These are phyloP conservation scores for Penicillium sclerotigenum DNA, from an alignment of 2,329 filamentous ascomycete species.

Conservation along the genomic window DNA sequence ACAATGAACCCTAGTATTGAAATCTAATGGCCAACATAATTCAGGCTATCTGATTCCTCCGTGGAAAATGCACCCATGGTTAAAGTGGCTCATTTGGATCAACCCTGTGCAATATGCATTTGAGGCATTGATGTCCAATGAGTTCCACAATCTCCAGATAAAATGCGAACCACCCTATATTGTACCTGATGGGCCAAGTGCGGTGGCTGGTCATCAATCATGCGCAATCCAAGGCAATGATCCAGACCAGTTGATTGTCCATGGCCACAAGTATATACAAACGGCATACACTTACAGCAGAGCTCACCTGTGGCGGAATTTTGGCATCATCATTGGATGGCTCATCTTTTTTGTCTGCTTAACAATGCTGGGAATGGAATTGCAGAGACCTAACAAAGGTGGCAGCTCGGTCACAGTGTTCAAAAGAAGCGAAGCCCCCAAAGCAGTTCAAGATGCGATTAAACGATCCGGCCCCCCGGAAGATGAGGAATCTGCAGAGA, in stretches of 20 bases:
- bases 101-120: constrained; percentile 69
- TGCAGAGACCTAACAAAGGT: constrained; percentile 72
- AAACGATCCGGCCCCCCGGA: constrained; percentile 43
- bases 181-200: constrained; percentile 52
- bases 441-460: constrained; percentile 56
- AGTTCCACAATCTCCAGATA: constrained; percentile 60
- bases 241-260: constrained; percentile 52
- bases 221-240: constrained; percentile 58
- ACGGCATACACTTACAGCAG: constrained; percentile 55
- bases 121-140: constrained; percentile 66
- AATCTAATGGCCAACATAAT: not conserved
- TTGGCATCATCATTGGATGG: constrained; percentile 73
- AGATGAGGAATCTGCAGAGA: constrained; percentile 52
- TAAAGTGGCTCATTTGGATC: constrained; percentile 63
- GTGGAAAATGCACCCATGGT: constrained; percentile 61
- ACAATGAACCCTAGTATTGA: fast-evolving
- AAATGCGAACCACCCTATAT: constrained; percentile 55
- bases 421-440: constrained; percentile 63
- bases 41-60: constrained; percentile 61
- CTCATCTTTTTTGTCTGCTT: constrained; percentile 71
- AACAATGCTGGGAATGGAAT: constrained; percentile 76
- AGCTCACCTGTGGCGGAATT: constrained; percentile 66
- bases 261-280: constrained; percentile 56
- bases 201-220: constrained; percentile 52
- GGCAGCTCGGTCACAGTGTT: constrained; percentile 80